phyloP scores from a whole-genome alignment of 2,329 filamentous ascomycete genomes.

The Grosmannia huntii region DNA sequence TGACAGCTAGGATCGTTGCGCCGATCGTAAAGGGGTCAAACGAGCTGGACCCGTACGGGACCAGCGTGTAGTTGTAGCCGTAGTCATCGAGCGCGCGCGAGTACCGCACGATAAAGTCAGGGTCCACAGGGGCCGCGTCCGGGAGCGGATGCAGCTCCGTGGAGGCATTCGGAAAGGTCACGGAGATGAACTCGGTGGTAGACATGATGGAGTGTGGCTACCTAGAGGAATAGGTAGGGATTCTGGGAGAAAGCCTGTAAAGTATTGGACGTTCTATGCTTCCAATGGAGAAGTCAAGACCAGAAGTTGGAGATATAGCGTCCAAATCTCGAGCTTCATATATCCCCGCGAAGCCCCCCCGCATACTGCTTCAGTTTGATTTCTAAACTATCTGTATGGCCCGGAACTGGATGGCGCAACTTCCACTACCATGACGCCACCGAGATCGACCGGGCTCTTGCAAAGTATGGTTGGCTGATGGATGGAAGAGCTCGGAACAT shows the following conservation, averaged over 20 bases:
- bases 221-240: not conserved
- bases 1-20: conserved; percentile 41
- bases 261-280: too few species aligned
- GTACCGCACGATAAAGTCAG: conserved; percentile 42
- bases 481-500: not conserved
- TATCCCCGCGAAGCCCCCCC: not conserved
- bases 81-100: conserved; percentile 45
- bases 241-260: too few species aligned
- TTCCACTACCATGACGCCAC: not conserved
- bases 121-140: conserved; percentile 33
- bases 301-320: too few species aligned
- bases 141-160: conserved; percentile 42
- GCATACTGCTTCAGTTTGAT: not conserved
- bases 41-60: conserved; percentile 42
- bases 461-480: not conserved
- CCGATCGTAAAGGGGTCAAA: conserved; percentile 47
- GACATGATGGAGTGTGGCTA: conserved; percentile 20
- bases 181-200: conserved; percentile 41
- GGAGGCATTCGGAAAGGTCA: conserved; percentile 43
- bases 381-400: not conserved
- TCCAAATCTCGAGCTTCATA: not conserved
- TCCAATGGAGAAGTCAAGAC: too few species aligned
- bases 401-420: not conserved
- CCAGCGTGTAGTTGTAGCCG: conserved; percentile 47
- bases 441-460: not conserved